Conservation (phyloP, 1,139 yeast genomes). For the Protomyces pachydermus region DNA sequence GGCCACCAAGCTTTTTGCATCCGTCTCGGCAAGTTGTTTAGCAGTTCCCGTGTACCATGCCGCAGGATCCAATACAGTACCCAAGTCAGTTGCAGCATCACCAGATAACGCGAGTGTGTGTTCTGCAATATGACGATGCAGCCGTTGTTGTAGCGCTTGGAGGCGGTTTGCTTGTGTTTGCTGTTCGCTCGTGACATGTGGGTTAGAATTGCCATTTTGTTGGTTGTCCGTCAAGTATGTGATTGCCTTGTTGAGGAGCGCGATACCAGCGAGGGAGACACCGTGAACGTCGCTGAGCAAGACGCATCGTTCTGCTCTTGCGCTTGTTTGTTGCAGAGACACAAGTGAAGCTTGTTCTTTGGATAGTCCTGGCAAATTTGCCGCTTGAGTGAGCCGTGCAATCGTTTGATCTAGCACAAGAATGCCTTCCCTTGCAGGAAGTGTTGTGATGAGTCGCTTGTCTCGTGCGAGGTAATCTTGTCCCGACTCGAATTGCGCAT, state of each 20-base stretch:
- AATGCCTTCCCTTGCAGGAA: conserved; percentile 9
- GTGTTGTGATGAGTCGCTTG: conserved; percentile 1
- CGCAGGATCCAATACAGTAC: not conserved
- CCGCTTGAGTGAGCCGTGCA: not conserved
- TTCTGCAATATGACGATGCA: conserved; percentile 2
- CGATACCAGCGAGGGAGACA: conserved; percentile 14
- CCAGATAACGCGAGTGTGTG: conserved; percentile 1
- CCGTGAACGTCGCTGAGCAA: conserved; percentile 13
- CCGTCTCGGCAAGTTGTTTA: conserved; percentile 1
- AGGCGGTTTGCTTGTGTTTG: not conserved
- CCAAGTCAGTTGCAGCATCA: not conserved
- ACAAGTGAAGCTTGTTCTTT: not conserved
- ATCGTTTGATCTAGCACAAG: conserved; percentile 13
- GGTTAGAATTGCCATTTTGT: not conserved
- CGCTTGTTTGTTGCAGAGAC: not conserved
- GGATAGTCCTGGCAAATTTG: conserved; percentile 1
- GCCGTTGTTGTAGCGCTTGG: not conserved
- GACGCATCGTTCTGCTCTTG: conserved; percentile 12
- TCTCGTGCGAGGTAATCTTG: conserved; percentile 11
- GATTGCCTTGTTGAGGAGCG: conserved; percentile 8
- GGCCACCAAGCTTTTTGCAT: not conserved
- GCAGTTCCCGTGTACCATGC: conserved; percentile 18
- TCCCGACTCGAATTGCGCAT: conserved; percentile 2
- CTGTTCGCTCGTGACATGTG: not conserved
- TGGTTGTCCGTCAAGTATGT: not conserved